Conservation (phyloP, 495 filamentous ascomycete genomes). For the Beverwykella pulmonaria region DNA sequence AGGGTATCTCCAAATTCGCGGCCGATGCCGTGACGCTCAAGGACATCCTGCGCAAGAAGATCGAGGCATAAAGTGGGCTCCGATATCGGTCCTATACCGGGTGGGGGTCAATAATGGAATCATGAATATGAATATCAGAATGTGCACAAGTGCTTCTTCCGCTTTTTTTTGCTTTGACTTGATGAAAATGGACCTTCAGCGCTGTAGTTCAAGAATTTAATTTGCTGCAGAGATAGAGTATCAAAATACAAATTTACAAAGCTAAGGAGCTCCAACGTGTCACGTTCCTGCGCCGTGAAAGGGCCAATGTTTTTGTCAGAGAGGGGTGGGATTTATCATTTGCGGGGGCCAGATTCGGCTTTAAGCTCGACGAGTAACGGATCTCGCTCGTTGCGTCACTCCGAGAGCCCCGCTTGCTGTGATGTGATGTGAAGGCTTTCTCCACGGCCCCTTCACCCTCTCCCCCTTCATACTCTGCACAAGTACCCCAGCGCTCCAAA, state of each 20-base stretch:
- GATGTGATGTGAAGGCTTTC: background rate
- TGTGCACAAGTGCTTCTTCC: background rate
- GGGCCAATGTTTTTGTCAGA: background rate
- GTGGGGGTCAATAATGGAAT: background rate
- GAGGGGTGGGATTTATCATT: slow-evolving; percentile 20
- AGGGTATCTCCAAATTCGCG: slow-evolving; percentile 99
- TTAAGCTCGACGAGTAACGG: slow-evolving; percentile 11
- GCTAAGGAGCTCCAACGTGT: background rate
- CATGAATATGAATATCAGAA: slow-evolving; percentile 3
- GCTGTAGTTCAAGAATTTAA: background rate
- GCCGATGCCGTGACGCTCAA: slow-evolving; percentile 94
- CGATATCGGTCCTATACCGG: slow-evolving; percentile 31
- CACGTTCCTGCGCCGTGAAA: background rate
- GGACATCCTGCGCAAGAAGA: slow-evolving; percentile 84
- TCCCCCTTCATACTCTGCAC: background rate
- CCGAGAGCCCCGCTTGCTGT: slow-evolving; percentile 18
- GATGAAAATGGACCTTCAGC: slow-evolving; percentile 10
- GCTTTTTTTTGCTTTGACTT: background rate
- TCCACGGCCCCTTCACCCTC: background rate
- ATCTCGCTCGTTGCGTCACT: slow-evolving; percentile 24
- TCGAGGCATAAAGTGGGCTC: slow-evolving; percentile 48
- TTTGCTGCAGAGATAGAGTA: background rate
- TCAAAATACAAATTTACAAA: background rate
- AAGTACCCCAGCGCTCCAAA: background rate
- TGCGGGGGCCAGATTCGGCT: slow-evolving; percentile 11